Percentiles rank a stretch among this genome's conserved stretches.
These are phyloP conservation scores for Populus hybrid DNA, from an alignment of 441 rosid species.

Conservation along the genomic window DNA sequence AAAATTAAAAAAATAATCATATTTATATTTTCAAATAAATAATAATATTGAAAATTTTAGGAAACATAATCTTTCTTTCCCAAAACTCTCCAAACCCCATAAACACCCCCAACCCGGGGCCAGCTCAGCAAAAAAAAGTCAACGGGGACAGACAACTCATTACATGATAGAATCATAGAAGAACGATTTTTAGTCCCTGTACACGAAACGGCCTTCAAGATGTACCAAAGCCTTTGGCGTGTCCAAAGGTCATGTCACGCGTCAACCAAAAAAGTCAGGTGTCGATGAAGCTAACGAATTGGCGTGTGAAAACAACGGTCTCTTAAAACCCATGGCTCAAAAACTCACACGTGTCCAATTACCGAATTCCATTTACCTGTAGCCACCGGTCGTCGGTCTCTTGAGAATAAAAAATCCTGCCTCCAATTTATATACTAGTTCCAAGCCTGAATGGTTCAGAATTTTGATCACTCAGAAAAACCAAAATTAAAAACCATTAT, in stretches of 20 bases:
- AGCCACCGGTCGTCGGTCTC: constrained; percentile 32
- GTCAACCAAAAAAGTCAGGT: constrained; percentile 35
- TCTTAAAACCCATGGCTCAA: constrained; percentile 15
- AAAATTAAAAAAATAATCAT: too few species aligned
- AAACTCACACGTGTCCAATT: constrained; percentile 43
- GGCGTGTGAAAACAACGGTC: constrained; percentile 25
- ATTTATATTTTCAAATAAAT: too few species aligned
- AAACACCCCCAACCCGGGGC: not conserved
- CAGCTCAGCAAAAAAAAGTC: not conserved
- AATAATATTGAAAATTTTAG: too few species aligned
- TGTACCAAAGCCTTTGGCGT: not conserved
- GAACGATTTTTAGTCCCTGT: constrained; percentile 23
- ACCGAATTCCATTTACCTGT: constrained; percentile 1
- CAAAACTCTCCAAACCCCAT: not conserved
- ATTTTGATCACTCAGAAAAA: constrained; percentile 14
- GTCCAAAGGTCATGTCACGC: constrained; percentile 30
- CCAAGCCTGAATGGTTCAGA: not conserved
- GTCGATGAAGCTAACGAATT: constrained; percentile 19
- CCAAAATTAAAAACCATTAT: not conserved
- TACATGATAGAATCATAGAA: not conserved
- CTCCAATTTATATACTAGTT: not conserved
- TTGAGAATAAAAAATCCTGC: not conserved
- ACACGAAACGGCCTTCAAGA: not conserved
- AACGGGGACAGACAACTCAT: constrained; percentile 18
- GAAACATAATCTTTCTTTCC: not conserved